Evolutionary conservation across 1,284 basidiomycete species (phyloP), one percentile per base, ranked within the genome.

Genomic region (Ceratobasidium sp.): DNA sequence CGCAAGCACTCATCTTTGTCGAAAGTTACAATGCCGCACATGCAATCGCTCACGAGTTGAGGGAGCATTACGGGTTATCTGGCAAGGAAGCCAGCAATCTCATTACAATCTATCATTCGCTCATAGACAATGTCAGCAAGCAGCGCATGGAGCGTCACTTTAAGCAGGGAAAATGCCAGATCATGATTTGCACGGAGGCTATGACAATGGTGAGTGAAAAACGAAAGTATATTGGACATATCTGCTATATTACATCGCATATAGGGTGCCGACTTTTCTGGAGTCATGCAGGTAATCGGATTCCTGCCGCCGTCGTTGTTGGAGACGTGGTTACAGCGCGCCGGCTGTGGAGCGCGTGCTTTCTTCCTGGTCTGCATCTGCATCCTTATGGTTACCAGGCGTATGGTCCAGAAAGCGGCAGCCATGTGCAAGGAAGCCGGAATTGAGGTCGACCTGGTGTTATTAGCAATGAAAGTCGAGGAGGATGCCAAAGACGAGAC

Each of bases 201-300:
- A n/a, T 47, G 3, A 58, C 56, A 1, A 58, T 58, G 56, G 56
- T 58, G 31, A 43, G 55, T 57, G 25, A n/a, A n/a, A n/a, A n/a
- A n/a, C n/a, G 8, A n/a, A 29, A 3, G 42, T 56, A 12, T 3
- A 3, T 22, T 1, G 2, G 1, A 3, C 20, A n/a, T 20, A 10
- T 13, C 12, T 45, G 22, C 42, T 31, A 7, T 20, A 25, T n/a
- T 45, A 57, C 55, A 10, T n/a, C 12, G 22, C 12, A 57, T 7
- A 58, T 7, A 58, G 56, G 56, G 56, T 3, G 56, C 56, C 25
- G 42, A 58, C 27, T 58, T 45, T 34, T 31, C 25, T 2, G 22
- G 47, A 13, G 56, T 58, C 2, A 15, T 3, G 27, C 56, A 45
- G 3, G 40, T 58, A 2, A 7, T 45, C 40, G 47, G 47, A 15